Base-by-base conservation (phyloP, 768 basidiomycete genomes). In the Dioszegia hungarica region DNA sequence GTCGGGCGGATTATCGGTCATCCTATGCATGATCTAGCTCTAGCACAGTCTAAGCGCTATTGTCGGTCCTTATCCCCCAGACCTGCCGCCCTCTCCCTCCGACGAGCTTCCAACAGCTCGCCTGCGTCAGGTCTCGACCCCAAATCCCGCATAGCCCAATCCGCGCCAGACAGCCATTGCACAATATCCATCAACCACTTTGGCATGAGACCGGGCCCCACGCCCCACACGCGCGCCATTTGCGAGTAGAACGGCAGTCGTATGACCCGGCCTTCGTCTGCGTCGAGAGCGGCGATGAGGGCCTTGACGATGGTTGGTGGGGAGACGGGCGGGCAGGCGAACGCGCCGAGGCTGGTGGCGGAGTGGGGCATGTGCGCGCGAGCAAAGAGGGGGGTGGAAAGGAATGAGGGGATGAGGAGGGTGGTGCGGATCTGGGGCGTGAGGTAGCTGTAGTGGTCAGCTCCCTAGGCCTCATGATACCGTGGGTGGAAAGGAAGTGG, bases 351-450 rank as follows among this genome's bases (percentile, higher is more conserved):
- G 0, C 2, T 22, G 36, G 27, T 40, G 25, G 74, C 59, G 54
- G 77, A 79, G 31, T 74, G 67, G 3, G 88, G 84, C 38, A 85
- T 75, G 10, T 70, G 75, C 46, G 69, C 67, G 27, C 59, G 45
- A 15, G 84, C 81, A 78, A 97, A 98, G 70, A 98, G 81, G 1
- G 82, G 80, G 0, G 93, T 94, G 40, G 80, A 75, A 67, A 90
- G 79, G 72, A 89, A 87, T 1, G 89, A 89, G 0, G 94, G 86
- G 51, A 85, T 80, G 57, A 98, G 77, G 20, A 97, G 80, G 2
- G 90, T 92, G 10, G 91, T 94, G n/a, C 89, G 86, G 75, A 99
- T 84, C 39, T 79, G 74, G 1, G 87, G 88, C 28, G 84, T 80
- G 36, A 83, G 78, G 77, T 90, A 87, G n/a, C 86, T 85, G 56